phyloP scores from a whole-genome alignment of 164 flowering plant genomes.

The Hamamelis virginiana region DNA sequence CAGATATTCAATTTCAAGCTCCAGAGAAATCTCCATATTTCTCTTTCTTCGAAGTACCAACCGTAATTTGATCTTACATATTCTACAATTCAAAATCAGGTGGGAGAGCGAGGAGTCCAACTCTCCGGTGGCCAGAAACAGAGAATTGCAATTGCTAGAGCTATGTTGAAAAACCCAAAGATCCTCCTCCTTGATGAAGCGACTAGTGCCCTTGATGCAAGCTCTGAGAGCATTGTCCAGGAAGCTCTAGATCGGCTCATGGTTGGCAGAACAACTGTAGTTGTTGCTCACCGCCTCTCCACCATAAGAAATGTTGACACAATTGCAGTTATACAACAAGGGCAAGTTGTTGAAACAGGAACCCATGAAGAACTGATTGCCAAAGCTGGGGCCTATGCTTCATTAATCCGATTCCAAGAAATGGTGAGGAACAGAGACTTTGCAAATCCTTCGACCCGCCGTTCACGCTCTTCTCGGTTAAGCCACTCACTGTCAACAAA shows the following conservation, averaged over 20 bases:
- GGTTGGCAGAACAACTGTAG: constrained; percentile 95
- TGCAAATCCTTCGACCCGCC: constrained; percentile 64
- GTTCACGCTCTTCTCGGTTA: constrained; percentile 77
- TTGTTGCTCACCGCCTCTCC: constrained; percentile 96
- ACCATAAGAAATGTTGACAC: constrained; percentile 88
- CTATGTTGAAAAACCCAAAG: constrained; percentile 90
- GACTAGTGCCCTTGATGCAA: constrained; percentile 95
- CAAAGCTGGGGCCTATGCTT: constrained; percentile 84
- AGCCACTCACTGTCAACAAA: constrained; percentile 94
- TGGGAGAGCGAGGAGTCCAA: constrained; percentile 95
- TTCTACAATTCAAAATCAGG: constrained; percentile 37
- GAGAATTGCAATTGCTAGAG: constrained; percentile 97
- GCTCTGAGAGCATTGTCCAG: constrained; percentile 92
- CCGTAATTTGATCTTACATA: neutral
- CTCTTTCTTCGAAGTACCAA: no score
- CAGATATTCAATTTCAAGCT: no score
- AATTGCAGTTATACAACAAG: constrained; percentile 94
- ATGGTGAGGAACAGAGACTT: constrained; percentile 76
- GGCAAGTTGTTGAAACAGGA: constrained; percentile 90
- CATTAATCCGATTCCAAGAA: constrained; percentile 88
- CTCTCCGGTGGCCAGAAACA: constrained; percentile 99
- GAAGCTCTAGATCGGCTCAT: constrained; percentile 94
- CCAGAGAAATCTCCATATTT: no score
- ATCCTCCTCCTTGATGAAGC: constrained; percentile 97
- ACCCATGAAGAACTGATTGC: constrained; percentile 85